These are phyloP conservation scores for Tolypocladium pustulatum DNA, from an alignment of 2,329 filamentous ascomycete species.

Conservation along the genomic window DNA sequence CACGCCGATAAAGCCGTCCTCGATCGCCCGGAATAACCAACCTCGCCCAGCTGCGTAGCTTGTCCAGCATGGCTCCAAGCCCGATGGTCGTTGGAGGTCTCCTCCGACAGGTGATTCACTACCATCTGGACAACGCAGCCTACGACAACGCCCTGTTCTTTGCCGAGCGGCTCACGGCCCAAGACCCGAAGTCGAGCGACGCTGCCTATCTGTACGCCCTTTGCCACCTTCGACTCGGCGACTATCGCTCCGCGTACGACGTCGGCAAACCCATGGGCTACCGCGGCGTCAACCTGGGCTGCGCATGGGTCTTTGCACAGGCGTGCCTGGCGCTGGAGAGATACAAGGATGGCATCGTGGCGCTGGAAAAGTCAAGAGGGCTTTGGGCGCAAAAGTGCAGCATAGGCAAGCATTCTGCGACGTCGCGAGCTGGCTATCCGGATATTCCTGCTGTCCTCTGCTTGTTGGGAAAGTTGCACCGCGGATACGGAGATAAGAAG, in stretches of 20 bases:
- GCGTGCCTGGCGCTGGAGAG: conserved; percentile 71
- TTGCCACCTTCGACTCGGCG: conserved; percentile 73
- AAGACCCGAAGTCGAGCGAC: conserved; percentile 73
- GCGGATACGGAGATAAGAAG: conserved; percentile 69
- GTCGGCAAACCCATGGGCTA: conserved; percentile 61
- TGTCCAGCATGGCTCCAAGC: conserved; percentile 39
- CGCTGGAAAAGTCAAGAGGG: conserved; percentile 71
- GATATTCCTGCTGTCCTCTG: conserved; percentile 79
- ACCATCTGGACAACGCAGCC: conserved; percentile 80
- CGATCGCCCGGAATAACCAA: not conserved
- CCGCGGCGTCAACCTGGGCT: conserved; percentile 69
- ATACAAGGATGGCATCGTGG: conserved; percentile 70
- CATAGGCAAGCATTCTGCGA: conserved; percentile 76
- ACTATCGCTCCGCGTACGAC: conserved; percentile 79
- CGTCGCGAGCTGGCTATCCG: conserved; percentile 60
- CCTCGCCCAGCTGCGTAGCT: not conserved
- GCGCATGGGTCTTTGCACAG: conserved; percentile 85
- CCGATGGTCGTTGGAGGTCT: conserved; percentile 38
- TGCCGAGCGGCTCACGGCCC: conserved; percentile 73
- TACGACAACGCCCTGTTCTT: conserved; percentile 90
- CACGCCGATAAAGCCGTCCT: conserved; percentile 1
- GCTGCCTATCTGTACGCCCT: conserved; percentile 74
- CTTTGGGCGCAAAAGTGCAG: conserved; percentile 66
- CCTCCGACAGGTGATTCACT: conserved; percentile 50
- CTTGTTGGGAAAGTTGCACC: conserved; percentile 78